Percentiles rank a stretch among this genome's conserved stretches.
These are phyloP conservation scores for Populus alba DNA, from an alignment of 345 rosid species.

Conservation along the genomic window DNA sequence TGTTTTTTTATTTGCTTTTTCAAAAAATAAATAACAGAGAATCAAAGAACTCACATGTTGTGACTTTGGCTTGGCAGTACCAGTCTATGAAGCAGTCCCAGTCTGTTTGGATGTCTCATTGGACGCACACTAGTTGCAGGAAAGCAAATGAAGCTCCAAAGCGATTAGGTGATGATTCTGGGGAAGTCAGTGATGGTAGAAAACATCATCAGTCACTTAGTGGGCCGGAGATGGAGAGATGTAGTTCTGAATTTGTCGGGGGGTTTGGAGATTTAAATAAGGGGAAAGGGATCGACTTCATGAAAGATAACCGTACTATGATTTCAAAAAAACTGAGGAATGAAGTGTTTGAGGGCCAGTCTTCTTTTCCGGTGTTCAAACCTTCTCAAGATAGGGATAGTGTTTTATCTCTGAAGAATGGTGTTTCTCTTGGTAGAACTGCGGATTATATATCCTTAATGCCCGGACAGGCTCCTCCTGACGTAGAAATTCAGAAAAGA, in stretches of 20 bases:
- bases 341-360: slow-evolving; percentile 27
- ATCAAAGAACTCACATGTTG: background rate
- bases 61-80: background rate
- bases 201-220: background rate
- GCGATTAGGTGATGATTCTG: slow-evolving; percentile 9
- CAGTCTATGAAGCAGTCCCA: slow-evolving; percentile 35
- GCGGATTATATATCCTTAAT: background rate
- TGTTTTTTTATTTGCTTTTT: background rate
- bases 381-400: slow-evolving; percentile 14
- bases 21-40: background rate
- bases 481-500: slow-evolving; percentile 21
- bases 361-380: slow-evolving; percentile 31
- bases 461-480: slow-evolving; percentile 17
- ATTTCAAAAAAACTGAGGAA: slow-evolving; percentile 22
- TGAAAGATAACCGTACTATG: slow-evolving; percentile 18
- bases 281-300: slow-evolving; percentile 16
- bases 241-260: slow-evolving; percentile 18
- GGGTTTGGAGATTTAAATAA: slow-evolving; percentile 24
- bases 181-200: slow-evolving; percentile 10
- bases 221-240: slow-evolving; percentile 19
- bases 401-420: slow-evolving; percentile 15
- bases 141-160: slow-evolving; percentile 15
- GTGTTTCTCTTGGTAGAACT: slow-evolving; percentile 8
- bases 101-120: slow-evolving; percentile 68
- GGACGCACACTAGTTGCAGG: slow-evolving; percentile 37